Evolutionary conservation across 495 filamentous ascomycete species (phyloP), one percentile per base, ranked within the genome.

Genomic region (Clavariopsis aquatica): DNA sequence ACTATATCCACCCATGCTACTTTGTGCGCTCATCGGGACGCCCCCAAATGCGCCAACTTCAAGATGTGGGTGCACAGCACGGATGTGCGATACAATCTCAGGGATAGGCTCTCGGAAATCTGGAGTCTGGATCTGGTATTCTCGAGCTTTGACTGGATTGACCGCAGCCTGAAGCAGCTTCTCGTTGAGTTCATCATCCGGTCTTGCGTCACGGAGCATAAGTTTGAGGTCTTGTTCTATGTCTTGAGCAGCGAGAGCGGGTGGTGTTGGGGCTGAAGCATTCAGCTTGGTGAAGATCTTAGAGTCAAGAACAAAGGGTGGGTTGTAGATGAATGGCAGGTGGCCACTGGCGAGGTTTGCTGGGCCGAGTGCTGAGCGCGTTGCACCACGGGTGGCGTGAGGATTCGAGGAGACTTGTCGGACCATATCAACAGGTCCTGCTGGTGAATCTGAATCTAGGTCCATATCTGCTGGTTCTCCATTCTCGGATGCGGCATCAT

Each of bases 171-270:
- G 52, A 45, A 72, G 68, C 20, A 74, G 60, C 31, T 58, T 45
- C 59, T 71, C 66, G 47, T 69, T 72, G 17, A 71, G 60, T 10
- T 47, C 29, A 46, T 71, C 70, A 29, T 67, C 62, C 10, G 66
- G 64, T 13, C 54, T 53, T 17, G 62, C 71, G 23, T 64, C 58
- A 26, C 69, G 69, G 20, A 70, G 34, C 71, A 79, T 77, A 49
- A 76, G 68, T 31, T 51, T 68, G 20, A 79, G 58, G 51, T 79
- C 77, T 26, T 71, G 65, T 5, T 79, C 77, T 19, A 73, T 60
- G 36, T 79, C 77, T 29, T 63, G 51, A 8, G 62, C 17, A 9
- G 60, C 41, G 13, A 79, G 72, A 0, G 72, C 62, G 0, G 71
- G 27, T 0, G 75, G 72, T 22, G 75, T 63, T 3, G 75, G 73